Evolutionary conservation across 345 rosid genomes (phyloP), one percentile per base, ranked within the genome.

Genomic region (Passiflora organensis): DNA sequence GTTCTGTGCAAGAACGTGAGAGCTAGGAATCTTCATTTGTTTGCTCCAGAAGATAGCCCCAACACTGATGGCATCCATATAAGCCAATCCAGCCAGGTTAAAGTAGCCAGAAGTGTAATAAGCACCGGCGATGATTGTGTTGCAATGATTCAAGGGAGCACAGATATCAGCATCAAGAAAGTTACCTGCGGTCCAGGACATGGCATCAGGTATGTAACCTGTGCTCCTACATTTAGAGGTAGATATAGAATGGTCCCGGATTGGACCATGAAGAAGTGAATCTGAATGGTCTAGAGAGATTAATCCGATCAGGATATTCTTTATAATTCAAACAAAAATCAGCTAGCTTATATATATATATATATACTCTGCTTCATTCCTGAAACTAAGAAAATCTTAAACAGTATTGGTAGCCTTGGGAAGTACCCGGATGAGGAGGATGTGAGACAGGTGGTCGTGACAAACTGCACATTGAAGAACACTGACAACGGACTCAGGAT

Each of bases 171-270:
- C 17, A 53, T 89, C 39, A 69, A 67, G 28, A 74, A 66, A 48
- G 76, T 86, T 6, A 56, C 51, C 0, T 89, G 96, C 20, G 95
- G 95, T 51, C 91, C 95, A 0, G 96, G 96, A 24, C 95, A 89
- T 50, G 96, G 91, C 37, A 62, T 84, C 48, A 82, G 87, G 94
- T 85, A 65, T 4, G 2, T 17, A 36, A 6, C 11, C 1, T 34
- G n/a, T n/a, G n/a, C n/a, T 18, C 19, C 6, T 14, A 10, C 20
- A 36, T 43, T 4, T 43, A 28, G 18, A n/a, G n/a, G n/a, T n/a
- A n/a, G n/a, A n/a, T n/a, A n/a, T n/a, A n/a, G n/a, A n/a, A n/a
- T n/a, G n/a, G n/a, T n/a, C n/a, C n/a, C n/a, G n/a, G n/a, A n/a
- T n/a, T n/a, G n/a, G n/a, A n/a, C n/a, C n/a, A n/a, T n/a, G n/a